A percentile compares a stretch with the other conserved stretches of the same genome.
Evolutionary conservation across 805 yeast species (phyloP).

Genomic region (Phaffomyces opuntiae): DNA sequence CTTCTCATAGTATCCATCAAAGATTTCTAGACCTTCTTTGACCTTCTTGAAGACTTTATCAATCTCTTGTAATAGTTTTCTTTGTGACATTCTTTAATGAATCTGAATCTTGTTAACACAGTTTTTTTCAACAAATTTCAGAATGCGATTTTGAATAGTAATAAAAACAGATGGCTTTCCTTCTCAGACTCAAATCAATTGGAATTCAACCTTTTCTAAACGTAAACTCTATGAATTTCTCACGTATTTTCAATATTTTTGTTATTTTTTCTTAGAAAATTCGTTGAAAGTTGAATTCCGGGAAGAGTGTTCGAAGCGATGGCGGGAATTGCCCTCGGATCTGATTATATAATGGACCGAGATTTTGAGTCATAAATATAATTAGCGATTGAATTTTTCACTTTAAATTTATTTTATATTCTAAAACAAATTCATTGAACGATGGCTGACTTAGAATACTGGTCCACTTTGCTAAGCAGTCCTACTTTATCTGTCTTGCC

Average conservation of each 20-base stretch:
- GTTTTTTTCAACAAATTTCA: background rate
- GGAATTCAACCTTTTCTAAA: no score
- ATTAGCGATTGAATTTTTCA: background rate
- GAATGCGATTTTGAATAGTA: background rate
- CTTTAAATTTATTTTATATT: background rate
- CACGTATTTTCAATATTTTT: no score
- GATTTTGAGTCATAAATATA: background rate
- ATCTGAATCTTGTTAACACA: background rate
- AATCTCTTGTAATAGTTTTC: conserved; percentile 59
- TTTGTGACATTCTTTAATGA: conserved; percentile 33
- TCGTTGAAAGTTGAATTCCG: background rate
- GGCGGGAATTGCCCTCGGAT: no score
- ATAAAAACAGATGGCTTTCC: no score
- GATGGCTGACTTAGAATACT: conserved; percentile 33
- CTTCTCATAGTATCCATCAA: conserved; percentile 82
- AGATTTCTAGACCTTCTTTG: conserved; percentile 80
- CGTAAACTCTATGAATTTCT: no score
- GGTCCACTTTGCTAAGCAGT: conserved; percentile 62
- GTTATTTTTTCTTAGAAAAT: background rate
- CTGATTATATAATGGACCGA: no score
- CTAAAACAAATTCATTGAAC: background rate
- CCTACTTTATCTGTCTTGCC: conserved; percentile 88
- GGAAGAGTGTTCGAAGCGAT: background rate
- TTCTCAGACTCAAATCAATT: no score
- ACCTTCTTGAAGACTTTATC: conserved; percentile 91